Conservation (phyloP, 768 basidiomycete species). For the Kockovaella imperatae region DNA sequence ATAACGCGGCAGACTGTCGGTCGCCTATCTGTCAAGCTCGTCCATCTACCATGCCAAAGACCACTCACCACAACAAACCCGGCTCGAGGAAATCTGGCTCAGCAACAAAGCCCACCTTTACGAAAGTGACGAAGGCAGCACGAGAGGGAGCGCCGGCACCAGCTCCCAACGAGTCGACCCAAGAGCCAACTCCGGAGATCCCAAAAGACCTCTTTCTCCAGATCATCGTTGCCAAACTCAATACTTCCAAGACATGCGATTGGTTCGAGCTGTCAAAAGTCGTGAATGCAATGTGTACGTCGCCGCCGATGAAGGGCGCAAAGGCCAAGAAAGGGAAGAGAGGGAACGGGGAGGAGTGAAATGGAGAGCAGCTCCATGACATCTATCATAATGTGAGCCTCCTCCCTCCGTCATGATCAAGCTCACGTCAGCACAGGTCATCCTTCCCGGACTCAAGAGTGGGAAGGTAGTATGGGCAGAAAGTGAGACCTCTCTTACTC, state of each 20-base stretch:
- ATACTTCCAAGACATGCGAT: slow-evolving; percentile 10
- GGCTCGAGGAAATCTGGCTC: too few relatives aligned
- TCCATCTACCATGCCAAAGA: too few relatives aligned
- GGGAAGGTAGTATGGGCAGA: not conserved
- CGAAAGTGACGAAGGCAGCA: too few relatives aligned
- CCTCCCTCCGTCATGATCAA: not conserved
- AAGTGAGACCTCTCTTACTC: not conserved
- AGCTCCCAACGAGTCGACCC: too few relatives aligned
- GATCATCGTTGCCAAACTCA: slow-evolving; percentile 8
- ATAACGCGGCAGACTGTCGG: too few relatives aligned
- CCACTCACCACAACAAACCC: too few relatives aligned
- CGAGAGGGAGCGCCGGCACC: too few relatives aligned
- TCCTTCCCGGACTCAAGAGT: slow-evolving; percentile 5
- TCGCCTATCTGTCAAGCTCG: too few relatives aligned
- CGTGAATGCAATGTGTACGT: not conserved
- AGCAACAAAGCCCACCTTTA: too few relatives aligned
- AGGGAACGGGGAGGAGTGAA: slow-evolving; percentile 1
- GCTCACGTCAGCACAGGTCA: not conserved
- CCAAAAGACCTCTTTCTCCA: slow-evolving; percentile 5
- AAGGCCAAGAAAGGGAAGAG: slow-evolving; percentile 2
- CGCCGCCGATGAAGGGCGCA: not conserved
- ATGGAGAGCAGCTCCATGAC: slow-evolving; percentile 7
- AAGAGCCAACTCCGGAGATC: not conserved
- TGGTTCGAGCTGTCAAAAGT: slow-evolving; percentile 9
- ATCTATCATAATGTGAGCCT: slow-evolving; percentile 9